Evolutionary conservation across 345 rosid genomes (phyloP).

Genomic region (Psidium friedrichsthalianum): DNA sequence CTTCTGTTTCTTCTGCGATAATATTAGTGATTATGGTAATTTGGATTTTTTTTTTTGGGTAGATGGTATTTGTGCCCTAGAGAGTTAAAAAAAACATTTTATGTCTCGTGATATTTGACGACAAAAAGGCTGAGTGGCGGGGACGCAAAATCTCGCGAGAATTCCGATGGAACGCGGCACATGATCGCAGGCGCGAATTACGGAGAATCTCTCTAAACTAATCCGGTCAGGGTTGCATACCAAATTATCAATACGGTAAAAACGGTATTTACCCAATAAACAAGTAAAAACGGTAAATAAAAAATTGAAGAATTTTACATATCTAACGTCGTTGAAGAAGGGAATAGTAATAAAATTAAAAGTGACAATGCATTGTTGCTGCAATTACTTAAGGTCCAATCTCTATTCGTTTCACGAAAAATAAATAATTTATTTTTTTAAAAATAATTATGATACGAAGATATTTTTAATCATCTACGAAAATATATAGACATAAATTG

Average conservation of each 20-base stretch:
- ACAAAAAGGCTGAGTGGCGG: neutral
- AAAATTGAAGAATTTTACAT: neutral
- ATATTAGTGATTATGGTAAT: neutral
- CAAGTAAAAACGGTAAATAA: neutral
- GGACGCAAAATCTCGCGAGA: neutral
- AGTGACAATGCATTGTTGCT: neutral
- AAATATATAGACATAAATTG: no score
- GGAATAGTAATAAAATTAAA: neutral
- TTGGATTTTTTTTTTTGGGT: neutral
- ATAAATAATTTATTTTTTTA: no score
- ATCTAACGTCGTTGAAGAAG: neutral
- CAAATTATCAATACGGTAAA: neutral
- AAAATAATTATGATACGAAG: no score
- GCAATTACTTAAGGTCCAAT: no score
- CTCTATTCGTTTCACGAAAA: no score
- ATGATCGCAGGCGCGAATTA: neutral
- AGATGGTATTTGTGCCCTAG: neutral
- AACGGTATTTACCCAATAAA: neutral
- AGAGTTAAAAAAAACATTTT: neutral
- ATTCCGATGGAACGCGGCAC: neutral
- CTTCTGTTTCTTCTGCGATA: neutral
- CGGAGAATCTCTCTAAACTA: neutral
- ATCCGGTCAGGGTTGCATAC: neutral
- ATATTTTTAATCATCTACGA: no score
- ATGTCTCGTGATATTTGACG: neutral